Percentiles rank a stretch among this genome's conserved stretches.
Evolutionary conservation across 768 basidiomycete genomes (phyloP).

Genomic region (Mycena chlorophos): DNA sequence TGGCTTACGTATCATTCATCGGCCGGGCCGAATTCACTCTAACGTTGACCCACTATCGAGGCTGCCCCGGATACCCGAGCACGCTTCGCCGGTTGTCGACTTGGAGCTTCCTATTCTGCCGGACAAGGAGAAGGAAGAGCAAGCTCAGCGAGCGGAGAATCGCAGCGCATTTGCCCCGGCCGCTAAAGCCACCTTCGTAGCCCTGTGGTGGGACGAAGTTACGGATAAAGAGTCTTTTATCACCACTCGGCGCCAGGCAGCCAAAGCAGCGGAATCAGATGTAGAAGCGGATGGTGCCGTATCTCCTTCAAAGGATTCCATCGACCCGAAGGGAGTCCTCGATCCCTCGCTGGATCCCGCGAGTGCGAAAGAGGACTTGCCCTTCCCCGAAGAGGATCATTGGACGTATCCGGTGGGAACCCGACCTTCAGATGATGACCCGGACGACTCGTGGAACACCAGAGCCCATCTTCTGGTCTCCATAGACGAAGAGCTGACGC

Average conservation of each 20-base stretch:
- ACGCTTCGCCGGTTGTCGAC: background rate
- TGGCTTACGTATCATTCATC: background rate
- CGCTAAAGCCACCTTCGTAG: background rate
- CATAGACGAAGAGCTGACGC: background rate
- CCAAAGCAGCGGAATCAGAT: background rate
- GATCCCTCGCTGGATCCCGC: background rate
- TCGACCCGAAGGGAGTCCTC: background rate
- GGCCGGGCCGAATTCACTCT: background rate
- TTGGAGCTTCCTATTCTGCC: background rate
- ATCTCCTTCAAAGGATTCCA: background rate
- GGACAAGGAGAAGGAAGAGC: background rate
- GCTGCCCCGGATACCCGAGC: background rate
- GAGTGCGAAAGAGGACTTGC: background rate
- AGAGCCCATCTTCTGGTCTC: conserved; percentile 1
- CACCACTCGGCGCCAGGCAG: background rate
- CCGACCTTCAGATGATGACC: background rate
- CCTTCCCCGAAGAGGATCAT: background rate
- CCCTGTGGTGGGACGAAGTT: background rate
- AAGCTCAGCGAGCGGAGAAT: background rate
- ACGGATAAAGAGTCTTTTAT: background rate
- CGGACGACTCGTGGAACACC: background rate
- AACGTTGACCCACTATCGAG: background rate
- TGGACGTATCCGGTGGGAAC: conserved; percentile 2
- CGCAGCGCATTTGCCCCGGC: background rate
- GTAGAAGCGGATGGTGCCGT: background rate